phyloP scores from a whole-genome alignment of 495 filamentous ascomycete species.

The Daldinia caldariorum region DNA sequence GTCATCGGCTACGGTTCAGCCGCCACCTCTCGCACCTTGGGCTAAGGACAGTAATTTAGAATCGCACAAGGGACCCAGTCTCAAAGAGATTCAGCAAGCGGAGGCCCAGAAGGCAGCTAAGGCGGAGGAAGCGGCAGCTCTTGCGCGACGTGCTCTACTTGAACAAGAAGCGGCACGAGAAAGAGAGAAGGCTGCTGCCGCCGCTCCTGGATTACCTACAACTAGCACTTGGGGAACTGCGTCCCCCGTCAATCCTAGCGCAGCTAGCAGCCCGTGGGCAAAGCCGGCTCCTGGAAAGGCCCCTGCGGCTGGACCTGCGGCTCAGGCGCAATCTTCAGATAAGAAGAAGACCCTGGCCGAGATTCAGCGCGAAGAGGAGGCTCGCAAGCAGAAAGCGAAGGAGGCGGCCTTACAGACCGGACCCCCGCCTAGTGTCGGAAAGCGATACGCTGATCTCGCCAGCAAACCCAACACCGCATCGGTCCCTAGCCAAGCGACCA shows the following conservation, averaged over 20 bases:
- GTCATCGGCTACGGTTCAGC: conserved; percentile 52
- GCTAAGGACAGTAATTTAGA: conserved; percentile 80
- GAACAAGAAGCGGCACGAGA: conserved; percentile 80
- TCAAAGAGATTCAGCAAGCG: conserved; percentile 96
- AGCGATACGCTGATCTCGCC: conserved; percentile 95
- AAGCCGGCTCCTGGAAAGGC: conserved; percentile 62
- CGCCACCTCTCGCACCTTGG: conserved; percentile 88
- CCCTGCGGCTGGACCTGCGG: conserved; percentile 40
- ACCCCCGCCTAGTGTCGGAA: conserved; percentile 67
- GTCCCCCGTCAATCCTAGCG: conserved; percentile 64
- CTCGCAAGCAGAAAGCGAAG: conserved; percentile 80
- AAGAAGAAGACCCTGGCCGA: conserved; percentile 92
- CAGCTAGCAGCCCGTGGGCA: conserved; percentile 69
- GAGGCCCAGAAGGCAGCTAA: conserved; percentile 95
- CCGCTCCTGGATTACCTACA: conserved; percentile 81
- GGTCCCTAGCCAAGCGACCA: conserved; percentile 22
- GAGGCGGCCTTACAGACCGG: conserved; percentile 62
- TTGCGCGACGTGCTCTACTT: conserved; percentile 77
- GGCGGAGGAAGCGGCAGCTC: conserved; percentile 82
- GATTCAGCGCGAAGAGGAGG: conserved; percentile 96
- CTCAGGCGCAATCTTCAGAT: conserved; percentile 55
- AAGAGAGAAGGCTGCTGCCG: conserved; percentile 69
- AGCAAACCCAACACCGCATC: conserved; percentile 67
- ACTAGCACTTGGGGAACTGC: conserved; percentile 90
- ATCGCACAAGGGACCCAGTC: conserved; percentile 83